A percentile compares a stretch with the other conserved stretches of the same genome.
phyloP scores from a whole-genome alignment of 73 alveolate species.

The Halteria grandinella region DNA sequence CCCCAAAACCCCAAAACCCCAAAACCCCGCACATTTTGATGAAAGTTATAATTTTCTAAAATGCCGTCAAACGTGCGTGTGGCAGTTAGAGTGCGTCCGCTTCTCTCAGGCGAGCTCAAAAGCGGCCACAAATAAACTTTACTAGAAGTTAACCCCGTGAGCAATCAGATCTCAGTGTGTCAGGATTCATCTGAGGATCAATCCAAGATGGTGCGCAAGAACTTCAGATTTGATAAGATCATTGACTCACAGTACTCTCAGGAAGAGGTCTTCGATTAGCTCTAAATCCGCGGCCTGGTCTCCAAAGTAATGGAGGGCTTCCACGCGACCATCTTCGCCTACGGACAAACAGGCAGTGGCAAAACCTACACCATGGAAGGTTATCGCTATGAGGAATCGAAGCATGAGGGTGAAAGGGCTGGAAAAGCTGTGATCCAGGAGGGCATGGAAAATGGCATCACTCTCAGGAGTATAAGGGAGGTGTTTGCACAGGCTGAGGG shows the following conservation, averaged over 20 bases:
- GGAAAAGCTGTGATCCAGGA: slow-evolving; percentile 63
- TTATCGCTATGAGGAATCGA: slow-evolving; percentile 45
- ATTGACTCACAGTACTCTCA: slow-evolving; percentile 24
- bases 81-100: slow-evolving; percentile 70
- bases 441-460: slow-evolving; percentile 41
- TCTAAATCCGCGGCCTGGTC: slow-evolving; percentile 34
- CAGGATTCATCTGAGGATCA: slow-evolving; percentile 5
- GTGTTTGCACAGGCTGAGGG: slow-evolving; percentile 49
- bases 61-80: slow-evolving; percentile 70
- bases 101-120: slow-evolving; percentile 28
- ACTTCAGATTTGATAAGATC: slow-evolving; percentile 62
- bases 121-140: slow-evolving; percentile 26
- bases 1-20: slow-evolving; percentile 60
- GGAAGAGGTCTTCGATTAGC: slow-evolving; percentile 51
- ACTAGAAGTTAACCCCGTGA: slow-evolving; percentile 18
- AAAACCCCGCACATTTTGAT: neutral
- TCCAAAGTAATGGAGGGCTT: slow-evolving; percentile 63
- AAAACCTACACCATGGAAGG: slow-evolving; percentile 75
- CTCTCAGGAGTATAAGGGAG: slow-evolving; percentile 58
- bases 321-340: slow-evolving; percentile 75
- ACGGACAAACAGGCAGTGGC: slow-evolving; percentile 73
- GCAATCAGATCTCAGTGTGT: slow-evolving; percentile 32
- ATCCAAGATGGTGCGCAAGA: slow-evolving; percentile 15
- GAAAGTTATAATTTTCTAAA: slow-evolving; percentile 1
- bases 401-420: slow-evolving; percentile 39